phyloP scores from a whole-genome alignment of 495 filamentous ascomycete species.

The Cairneyella variabilis region DNA sequence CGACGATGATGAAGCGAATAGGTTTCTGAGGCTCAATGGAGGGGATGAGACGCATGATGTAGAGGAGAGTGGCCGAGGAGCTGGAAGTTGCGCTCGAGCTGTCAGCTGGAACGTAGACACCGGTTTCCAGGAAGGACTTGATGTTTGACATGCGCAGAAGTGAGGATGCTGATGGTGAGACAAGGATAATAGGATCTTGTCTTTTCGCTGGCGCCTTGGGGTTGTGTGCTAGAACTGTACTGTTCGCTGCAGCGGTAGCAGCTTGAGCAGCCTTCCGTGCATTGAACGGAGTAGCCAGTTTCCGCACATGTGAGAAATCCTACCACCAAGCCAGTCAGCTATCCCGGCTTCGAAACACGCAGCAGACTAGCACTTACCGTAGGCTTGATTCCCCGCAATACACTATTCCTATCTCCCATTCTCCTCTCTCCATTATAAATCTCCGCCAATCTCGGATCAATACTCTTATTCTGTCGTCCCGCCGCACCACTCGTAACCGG shows the following conservation, averaged over 20 bases:
- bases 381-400: slow-evolving; percentile 84
- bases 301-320: slow-evolving; percentile 95
- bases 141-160: slow-evolving; percentile 97
- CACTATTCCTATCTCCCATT: slow-evolving; percentile 88
- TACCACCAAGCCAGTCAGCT: slow-evolving; percentile 31
- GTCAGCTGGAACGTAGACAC: slow-evolving; percentile 75
- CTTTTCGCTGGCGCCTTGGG: slow-evolving; percentile 51
- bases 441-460: slow-evolving; percentile 76
- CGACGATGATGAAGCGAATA: slow-evolving; percentile 91
- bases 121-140: slow-evolving; percentile 88
- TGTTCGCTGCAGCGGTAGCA: slow-evolving; percentile 45
- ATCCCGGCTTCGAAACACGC: slow-evolving; percentile 17
- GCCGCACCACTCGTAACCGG: slow-evolving; percentile 50
- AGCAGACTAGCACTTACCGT: slow-evolving; percentile 55
- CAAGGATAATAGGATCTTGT: slow-evolving; percentile 92
- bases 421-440: slow-evolving; percentile 89
- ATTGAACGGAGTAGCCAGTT: slow-evolving; percentile 70
- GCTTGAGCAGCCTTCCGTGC: slow-evolving; percentile 37
- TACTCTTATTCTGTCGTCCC: slow-evolving; percentile 46
- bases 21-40: slow-evolving; percentile 66
- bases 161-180: slow-evolving; percentile 96
- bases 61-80: slow-evolving; percentile 69
- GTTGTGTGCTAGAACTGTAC: slow-evolving; percentile 38
- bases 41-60: slow-evolving; percentile 75
- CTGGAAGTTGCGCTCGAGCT: slow-evolving; percentile 50